These are phyloP conservation scores for Lycium ferocissimum DNA, from an alignment of 257 asterid species.

Conservation along the genomic window DNA sequence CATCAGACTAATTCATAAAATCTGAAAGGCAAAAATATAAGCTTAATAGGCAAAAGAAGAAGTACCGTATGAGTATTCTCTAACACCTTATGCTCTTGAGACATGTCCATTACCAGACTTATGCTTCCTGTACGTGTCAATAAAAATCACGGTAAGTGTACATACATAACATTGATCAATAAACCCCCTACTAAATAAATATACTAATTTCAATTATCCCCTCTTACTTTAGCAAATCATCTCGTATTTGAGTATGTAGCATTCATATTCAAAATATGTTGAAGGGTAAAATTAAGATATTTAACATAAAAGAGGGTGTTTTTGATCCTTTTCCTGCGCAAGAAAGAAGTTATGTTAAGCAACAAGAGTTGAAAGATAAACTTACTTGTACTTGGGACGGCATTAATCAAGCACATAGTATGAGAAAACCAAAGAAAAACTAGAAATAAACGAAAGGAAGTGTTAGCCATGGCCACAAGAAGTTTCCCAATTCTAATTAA, in stretches of 20 bases:
- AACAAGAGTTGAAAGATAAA: background rate
- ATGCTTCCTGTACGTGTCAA: constrained; percentile 49
- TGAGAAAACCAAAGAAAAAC: constrained; percentile 51
- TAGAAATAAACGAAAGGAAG: constrained; percentile 40
- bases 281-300: no score
- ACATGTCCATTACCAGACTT: constrained; percentile 40
- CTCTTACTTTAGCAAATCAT: no score
- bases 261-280: no score
- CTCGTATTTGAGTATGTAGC: no score
- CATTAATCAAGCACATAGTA: constrained; percentile 44
- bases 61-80: constrained; percentile 45
- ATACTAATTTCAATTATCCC: background rate
- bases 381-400: constrained; percentile 63
- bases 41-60: background rate
- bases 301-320: no score
- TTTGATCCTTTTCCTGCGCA: background rate
- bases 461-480: constrained; percentile 50
- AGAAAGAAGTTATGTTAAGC: background rate
- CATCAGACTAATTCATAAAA: background rate
- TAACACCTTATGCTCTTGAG: constrained; percentile 34
- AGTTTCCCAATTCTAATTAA: background rate
- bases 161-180: background rate
- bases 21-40: background rate
- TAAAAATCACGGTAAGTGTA: background rate
- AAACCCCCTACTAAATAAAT: background rate